These are phyloP conservation scores for Penicillium macrosclerotiorum DNA, from an alignment of 495 filamentous ascomycete genomes.

Conservation along the genomic window DNA sequence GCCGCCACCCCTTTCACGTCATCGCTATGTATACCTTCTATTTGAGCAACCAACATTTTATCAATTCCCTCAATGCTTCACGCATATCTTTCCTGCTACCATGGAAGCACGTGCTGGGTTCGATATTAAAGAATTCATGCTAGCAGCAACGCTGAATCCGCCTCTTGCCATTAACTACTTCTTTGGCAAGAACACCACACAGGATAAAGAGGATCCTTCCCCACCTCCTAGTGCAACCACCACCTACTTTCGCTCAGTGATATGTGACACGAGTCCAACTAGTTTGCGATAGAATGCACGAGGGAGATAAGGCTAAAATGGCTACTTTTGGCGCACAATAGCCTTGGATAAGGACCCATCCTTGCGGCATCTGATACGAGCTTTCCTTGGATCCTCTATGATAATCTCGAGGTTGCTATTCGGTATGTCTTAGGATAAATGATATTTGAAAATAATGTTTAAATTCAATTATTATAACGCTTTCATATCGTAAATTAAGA, in stretches of 20 bases:
- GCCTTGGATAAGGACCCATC: too few relatives aligned
- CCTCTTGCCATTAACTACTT: slow-evolving; percentile 40
- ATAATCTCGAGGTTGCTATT: too few relatives aligned
- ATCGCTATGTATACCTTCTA: slow-evolving; percentile 40
- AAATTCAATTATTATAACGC: too few relatives aligned
- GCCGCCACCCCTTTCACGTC: slow-evolving; percentile 29
- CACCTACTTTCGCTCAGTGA: slow-evolving; percentile 20
- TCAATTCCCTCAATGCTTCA: slow-evolving; percentile 28
- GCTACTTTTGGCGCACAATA: too few relatives aligned
- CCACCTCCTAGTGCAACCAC: slow-evolving; percentile 18
- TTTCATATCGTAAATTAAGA: too few relatives aligned
- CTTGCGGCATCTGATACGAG: too few relatives aligned
- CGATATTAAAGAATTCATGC: slow-evolving; percentile 29
- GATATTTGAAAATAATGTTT: too few relatives aligned
- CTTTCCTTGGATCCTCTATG: too few relatives aligned
- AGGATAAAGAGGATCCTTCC: not conserved
- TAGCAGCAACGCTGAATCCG: slow-evolving; percentile 21
- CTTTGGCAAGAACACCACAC: slow-evolving; percentile 22
- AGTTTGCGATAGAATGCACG: not conserved
- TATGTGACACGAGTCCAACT: slow-evolving; percentile 10
- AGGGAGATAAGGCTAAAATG: too few relatives aligned
- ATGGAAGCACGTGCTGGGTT: slow-evolving; percentile 29
- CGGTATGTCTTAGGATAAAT: too few relatives aligned
- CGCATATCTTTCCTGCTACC: slow-evolving; percentile 24
- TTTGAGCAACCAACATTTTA: slow-evolving; percentile 32